Percentiles rank a stretch among this genome's conserved stretches.
Evolutionary conservation across 768 basidiomycete genomes (phyloP).

Genomic region (Vararia minispora): DNA sequence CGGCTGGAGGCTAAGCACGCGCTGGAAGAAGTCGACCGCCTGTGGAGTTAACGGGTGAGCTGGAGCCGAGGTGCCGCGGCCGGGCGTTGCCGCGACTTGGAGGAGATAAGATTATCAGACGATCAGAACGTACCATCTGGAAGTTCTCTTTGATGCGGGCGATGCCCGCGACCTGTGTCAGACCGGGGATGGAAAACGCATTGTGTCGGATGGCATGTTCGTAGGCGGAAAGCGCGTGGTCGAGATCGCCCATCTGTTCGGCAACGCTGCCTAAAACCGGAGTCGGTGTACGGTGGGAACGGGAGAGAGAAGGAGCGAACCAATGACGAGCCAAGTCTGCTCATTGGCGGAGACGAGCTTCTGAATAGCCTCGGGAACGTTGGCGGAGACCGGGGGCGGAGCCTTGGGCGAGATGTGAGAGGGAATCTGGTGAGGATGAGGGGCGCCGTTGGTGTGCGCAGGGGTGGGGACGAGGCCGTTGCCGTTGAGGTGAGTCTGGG

Average conservation of each 20-base stretch:
- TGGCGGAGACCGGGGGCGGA: conserved; percentile 11
- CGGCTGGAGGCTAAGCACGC: conserved; percentile 80
- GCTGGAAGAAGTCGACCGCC: conserved; percentile 96
- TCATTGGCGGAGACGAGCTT: conserved; percentile 83
- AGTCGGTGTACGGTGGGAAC: conserved; percentile 10
- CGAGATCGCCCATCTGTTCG: conserved; percentile 90
- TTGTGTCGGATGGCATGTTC: conserved; percentile 95
- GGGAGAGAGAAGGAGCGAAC: conserved; percentile 29
- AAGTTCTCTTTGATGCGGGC: conserved; percentile 97
- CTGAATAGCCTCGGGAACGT: conserved; percentile 40
- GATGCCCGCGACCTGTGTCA: conserved; percentile 92
- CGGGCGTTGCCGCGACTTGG: conserved; percentile 7
- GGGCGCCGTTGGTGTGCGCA: conserved; percentile 30
- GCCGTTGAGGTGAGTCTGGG: conserved; percentile 45
- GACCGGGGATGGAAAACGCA: conserved; percentile 77
- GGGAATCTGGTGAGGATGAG: conserved; percentile 25
- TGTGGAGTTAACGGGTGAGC: conserved; percentile 24
- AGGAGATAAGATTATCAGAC: conserved; percentile 5
- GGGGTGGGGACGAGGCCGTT: conserved; percentile 35
- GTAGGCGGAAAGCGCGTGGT: conserved; percentile 87
- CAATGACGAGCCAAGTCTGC: conserved; percentile 91
- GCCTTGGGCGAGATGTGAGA: conserved; percentile 27
- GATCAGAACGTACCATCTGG: conserved; percentile 57
- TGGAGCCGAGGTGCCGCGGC: conserved; percentile 4
- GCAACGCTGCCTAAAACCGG: conserved; percentile 78